Base-by-base conservation (phyloP, 2,329 filamentous ascomycete species). In the Claviceps humidiphila region DNA sequence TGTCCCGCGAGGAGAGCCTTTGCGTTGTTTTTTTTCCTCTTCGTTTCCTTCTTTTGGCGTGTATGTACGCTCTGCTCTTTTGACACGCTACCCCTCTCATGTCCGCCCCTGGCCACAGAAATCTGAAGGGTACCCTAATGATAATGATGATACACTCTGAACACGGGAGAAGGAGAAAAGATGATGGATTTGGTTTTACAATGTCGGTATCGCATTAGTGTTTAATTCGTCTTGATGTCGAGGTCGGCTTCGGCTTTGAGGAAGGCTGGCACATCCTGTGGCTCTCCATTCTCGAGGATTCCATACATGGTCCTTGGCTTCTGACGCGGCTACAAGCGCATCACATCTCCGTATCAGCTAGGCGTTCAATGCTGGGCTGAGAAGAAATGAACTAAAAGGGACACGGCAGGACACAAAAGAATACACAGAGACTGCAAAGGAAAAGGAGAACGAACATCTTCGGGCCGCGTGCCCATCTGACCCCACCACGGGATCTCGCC, bases 401-500 rank as follows among this genome's bases (percentile, higher is more conserved):
- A 34, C 30, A 34, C 9, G 30, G 9, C 30, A 34, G 8, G 30
- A 26, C 44, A 17, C 5, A 22, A 13, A 22, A 2, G 4, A 22
- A 4, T 2, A 7, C 20, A 44, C 17, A 45, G 26, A 45, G 8
- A 16, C 22, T 11, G 22, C 16, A 9, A n/a, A 47, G 39, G 24
- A 2, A 20, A 22, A 4, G 24, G n/a, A 7, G 1, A 20, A 20
- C 42, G 24, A 42, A 68, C 71, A 66, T 72, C 70, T 51, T 71
- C 68, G 6, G 65, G 66, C 5, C 71, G 69, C 54, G 68, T 71
- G 49, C 72, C 72, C 43, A 66, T 60, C 51, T 65, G 59, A n/a
- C 70, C 71, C 62, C 65, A 71, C 61, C 70, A 72, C 52, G 72
- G 67, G 37, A 72, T 69, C 53, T 73, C 71, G 11, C 68, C 68